These are phyloP conservation scores for Dendrostoma leiphaemia DNA, from an alignment of 2,329 filamentous ascomycete genomes.

Conservation along the genomic window DNA sequence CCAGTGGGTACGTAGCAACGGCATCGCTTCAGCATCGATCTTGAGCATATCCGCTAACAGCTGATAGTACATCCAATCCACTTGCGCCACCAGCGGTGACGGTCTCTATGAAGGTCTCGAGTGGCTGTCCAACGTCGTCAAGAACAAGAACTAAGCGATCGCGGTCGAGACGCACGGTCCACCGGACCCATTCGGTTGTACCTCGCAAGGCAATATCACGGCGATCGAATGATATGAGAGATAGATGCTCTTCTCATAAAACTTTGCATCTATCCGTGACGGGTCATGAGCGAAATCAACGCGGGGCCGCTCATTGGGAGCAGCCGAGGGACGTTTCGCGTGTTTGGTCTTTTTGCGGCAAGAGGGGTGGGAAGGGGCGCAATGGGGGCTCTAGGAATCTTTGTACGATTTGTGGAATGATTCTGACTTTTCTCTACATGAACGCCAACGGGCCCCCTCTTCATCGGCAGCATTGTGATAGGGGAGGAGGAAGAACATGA, in stretches of 20 bases:
- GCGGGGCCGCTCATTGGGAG: conserved; percentile 23
- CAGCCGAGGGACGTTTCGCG: conserved; percentile 25
- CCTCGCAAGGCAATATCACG: conserved; percentile 53
- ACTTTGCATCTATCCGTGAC: conserved; percentile 32
- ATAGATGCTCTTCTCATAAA: conserved; percentile 38
- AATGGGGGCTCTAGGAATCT: conserved; percentile 31
- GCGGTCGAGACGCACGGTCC: conserved; percentile 30
- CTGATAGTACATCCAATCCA: conserved; percentile 94
- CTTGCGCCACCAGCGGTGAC: conserved; percentile 97
- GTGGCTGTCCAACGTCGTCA: conserved; percentile 83
- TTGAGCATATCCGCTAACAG: conserved; percentile 11
- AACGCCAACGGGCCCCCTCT: conserved; percentile 16
- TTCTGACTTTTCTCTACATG: conserved; percentile 16
- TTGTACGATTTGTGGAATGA: conserved; percentile 36
- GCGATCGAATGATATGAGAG: conserved; percentile 47
- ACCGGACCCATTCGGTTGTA: conserved; percentile 56
- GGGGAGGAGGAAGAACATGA: conserved; percentile 8
- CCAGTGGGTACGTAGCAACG: conserved; percentile 77
- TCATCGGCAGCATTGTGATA: conserved; percentile 16
- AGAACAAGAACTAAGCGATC: conserved; percentile 61
- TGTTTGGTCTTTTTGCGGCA: conserved; percentile 26
- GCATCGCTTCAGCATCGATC: not conserved
- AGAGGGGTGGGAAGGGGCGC: conserved; percentile 29
- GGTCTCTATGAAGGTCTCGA: conserved; percentile 99
- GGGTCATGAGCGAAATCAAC: conserved; percentile 24